Percentiles rank a stretch among this genome's conserved stretches.
Conservation (phyloP, 805 yeast species). For the Danielia oregonensis region DNA sequence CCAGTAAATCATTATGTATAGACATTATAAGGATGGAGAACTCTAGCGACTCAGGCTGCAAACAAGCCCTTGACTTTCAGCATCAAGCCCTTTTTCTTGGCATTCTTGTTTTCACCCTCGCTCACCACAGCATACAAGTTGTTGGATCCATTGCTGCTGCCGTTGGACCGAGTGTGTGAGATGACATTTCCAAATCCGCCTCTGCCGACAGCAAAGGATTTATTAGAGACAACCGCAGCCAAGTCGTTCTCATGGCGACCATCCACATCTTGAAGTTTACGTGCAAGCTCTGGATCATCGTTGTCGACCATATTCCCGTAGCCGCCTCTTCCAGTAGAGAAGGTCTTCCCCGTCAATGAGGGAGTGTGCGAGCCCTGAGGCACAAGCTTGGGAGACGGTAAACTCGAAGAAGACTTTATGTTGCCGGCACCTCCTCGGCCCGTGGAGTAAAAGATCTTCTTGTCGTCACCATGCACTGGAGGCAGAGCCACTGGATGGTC, state of each 20-base stretch:
- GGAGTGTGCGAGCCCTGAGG: slow-evolving; percentile 64
- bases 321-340: slow-evolving; percentile 77
- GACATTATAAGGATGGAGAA: not conserved
- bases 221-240: slow-evolving; percentile 42
- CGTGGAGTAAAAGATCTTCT: slow-evolving; percentile 49
- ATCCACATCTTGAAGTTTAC: slow-evolving; percentile 68
- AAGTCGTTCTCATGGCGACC: slow-evolving; percentile 28
- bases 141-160: slow-evolving; percentile 17
- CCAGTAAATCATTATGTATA: slow-evolving; percentile 1
- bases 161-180: slow-evolving; percentile 26
- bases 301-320: slow-evolving; percentile 71
- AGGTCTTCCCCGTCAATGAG: slow-evolving; percentile 48
- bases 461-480: slow-evolving; percentile 19
- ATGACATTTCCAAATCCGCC: slow-evolving; percentile 66
- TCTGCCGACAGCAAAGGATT: slow-evolving; percentile 52
- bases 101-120: slow-evolving; percentile 23
- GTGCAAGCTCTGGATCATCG: slow-evolving; percentile 52
- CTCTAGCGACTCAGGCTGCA: slow-evolving; percentile 6
- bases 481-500: slow-evolving; percentile 4
- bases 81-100: slow-evolving; percentile 27
- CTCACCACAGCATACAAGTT: slow-evolving; percentile 35
- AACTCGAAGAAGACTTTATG: slow-evolving; percentile 40
- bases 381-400: slow-evolving; percentile 52
- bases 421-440: slow-evolving; percentile 83
- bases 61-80: slow-evolving; percentile 45